A percentile compares a stretch with the other conserved stretches of the same genome.
phyloP scores from a whole-genome alignment of 495 filamentous ascomycete species.

The Daldinia caldariorum region DNA sequence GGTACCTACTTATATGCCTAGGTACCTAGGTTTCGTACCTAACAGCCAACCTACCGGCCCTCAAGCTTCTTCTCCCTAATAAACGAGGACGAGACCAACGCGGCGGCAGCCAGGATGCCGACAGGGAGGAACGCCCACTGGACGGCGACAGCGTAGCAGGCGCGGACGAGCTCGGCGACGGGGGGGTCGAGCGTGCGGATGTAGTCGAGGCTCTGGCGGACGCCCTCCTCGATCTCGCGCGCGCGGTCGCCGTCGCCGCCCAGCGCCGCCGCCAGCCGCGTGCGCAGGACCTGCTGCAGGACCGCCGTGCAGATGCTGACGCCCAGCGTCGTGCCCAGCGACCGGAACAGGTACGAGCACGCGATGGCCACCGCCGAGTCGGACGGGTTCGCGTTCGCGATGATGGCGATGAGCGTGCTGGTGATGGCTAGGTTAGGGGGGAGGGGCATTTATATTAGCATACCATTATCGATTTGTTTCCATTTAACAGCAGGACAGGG shows the following conservation, averaged over 20 bases:
- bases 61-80: constrained; percentile 58
- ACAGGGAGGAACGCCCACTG: constrained; percentile 51
- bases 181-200: constrained; percentile 73
- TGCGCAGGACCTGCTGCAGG: constrained; percentile 75
- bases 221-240: constrained; percentile 73
- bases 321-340: constrained; percentile 80
- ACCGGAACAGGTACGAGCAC: constrained; percentile 87
- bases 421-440: constrained; percentile 69
- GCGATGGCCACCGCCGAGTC: constrained; percentile 86
- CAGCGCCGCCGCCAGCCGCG: constrained; percentile 63
- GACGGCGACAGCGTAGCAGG: constrained; percentile 66
- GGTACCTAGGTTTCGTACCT: too few relatives aligned
- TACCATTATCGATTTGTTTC: too few relatives aligned
- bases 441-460: constrained; percentile 35
- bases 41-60: constrained; percentile 25
- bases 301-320: constrained; percentile 75
- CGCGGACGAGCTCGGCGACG: constrained; percentile 68
- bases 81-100: constrained; percentile 47
- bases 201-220: constrained; percentile 77
- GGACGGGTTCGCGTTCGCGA: constrained; percentile 72
- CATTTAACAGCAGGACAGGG: too few relatives aligned
- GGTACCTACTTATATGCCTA: too few relatives aligned
- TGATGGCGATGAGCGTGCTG: constrained; percentile 68
- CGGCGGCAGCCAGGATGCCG: constrained; percentile 36
- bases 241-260: constrained; percentile 63